Evolutionary conservation across 768 basidiomycete species (phyloP).

Genomic region (Mrakia blollopis): DNA sequence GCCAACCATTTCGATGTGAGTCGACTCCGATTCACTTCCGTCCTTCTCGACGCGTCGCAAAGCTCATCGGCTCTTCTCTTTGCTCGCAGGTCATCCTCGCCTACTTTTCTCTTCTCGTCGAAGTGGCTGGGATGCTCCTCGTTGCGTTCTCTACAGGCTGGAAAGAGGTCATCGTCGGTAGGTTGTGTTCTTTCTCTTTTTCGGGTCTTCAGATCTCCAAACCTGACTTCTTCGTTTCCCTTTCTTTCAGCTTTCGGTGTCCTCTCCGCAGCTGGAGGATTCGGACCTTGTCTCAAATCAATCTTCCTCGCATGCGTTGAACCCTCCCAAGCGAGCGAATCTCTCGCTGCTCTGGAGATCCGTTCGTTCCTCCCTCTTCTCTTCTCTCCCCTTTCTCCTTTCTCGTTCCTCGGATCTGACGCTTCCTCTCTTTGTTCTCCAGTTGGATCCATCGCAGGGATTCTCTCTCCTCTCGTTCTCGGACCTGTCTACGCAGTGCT

Average conservation of each 20-base stretch:
- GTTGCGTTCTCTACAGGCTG: not conserved
- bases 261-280: not conserved
- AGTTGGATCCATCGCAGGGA: not conserved
- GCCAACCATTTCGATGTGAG: conserved; percentile 7
- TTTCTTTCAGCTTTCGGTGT: not conserved
- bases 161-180: not conserved
- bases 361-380: not conserved
- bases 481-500: not conserved
- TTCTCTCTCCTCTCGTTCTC: not conserved
- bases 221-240: not conserved
- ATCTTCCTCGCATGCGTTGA: conserved; percentile 1
- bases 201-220: not conserved
- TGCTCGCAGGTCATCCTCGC: not conserved
- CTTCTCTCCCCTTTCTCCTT: not conserved
- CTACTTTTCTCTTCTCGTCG: not conserved
- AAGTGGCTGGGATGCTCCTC: not conserved
- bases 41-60: not conserved
- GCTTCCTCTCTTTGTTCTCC: not conserved
- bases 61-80: not conserved
- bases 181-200: not conserved
- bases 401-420: not conserved
- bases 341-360: not conserved
- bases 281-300: not conserved
- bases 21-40: not conserved
- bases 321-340: not conserved